These are phyloP conservation scores for Chaetomium sp. DNA, from an alignment of 2,329 filamentous ascomycete species.

Conservation along the genomic window DNA sequence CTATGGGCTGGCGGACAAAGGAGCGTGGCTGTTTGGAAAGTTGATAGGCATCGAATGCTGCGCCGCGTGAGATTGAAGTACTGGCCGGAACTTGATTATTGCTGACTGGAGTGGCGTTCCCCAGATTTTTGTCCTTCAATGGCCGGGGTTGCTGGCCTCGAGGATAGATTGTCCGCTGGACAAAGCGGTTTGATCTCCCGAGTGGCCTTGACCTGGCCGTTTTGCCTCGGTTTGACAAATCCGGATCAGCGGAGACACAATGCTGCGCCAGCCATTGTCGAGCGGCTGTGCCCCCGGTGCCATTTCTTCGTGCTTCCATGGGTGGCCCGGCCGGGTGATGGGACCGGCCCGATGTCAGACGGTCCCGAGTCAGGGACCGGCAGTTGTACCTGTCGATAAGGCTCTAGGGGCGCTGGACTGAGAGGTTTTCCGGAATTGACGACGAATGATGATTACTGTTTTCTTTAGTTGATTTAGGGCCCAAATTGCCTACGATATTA, in stretches of 20 bases:
- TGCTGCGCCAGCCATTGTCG: neutral
- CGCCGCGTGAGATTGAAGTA: conserved; percentile 14
- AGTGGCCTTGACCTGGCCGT: neutral
- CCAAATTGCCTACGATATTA: neutral
- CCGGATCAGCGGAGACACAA: neutral
- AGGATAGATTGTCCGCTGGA: conserved; percentile 4
- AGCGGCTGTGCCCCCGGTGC: neutral
- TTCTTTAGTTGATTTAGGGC: neutral
- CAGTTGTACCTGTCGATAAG: neutral
- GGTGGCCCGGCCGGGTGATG: conserved; percentile 17
- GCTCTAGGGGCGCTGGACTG: no score
- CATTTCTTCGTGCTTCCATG: conserved; percentile 4
- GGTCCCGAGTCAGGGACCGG: conserved; percentile 20
- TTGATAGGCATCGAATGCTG: conserved; percentile 2
- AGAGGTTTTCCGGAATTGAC: no score
- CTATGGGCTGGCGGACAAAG: neutral
- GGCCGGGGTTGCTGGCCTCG: neutral
- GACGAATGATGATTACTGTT: neutral
- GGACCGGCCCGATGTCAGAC: conserved; percentile 20
- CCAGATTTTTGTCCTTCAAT: neutral
- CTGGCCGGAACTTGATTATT: neutral
- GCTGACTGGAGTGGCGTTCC: conserved; percentile 1
- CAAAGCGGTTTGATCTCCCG: conserved; percentile 18
- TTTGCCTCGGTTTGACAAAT: conserved; percentile 10
- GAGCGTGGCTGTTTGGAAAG: neutral